Evolutionary conservation across 257 asterid genomes (phyloP), one percentile per base, ranked within the genome.

Genomic region (Salvia rosmarinus): DNA sequence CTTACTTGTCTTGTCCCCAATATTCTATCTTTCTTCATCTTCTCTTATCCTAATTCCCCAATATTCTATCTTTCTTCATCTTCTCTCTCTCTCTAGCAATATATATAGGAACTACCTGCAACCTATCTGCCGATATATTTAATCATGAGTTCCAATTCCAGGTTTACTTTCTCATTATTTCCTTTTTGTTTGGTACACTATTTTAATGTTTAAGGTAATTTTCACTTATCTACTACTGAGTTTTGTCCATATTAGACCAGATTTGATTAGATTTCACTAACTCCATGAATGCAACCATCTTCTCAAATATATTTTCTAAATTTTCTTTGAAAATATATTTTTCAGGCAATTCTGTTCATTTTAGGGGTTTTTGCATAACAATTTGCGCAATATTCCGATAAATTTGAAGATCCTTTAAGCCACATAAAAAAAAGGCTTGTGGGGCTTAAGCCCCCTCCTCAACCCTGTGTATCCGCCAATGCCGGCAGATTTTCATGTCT

Each of bases 1-100:
- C 80, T 60, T 43, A 63, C 32, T 75, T 12, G 4, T 39, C 68
- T 67, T 77, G 75, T 77, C 78, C 85, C 89, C 83, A 43, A n/a
- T n/a, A n/a, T n/a, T 20, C 2, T 25, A 25, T 25, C 3, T 20
- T 20, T 9, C 34, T n/a, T 52, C 20, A 70, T 77, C 71, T 76
- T 76, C 57, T 67, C 77, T 75, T 79, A 74, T 79, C 82, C 83
- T 40, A 8, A 19, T 39, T 39, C 25, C 30, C 28, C 44, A 37
- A 69, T 61, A 79, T 71, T 75, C 80, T 20, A 42, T 49, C 56
- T 43, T 21, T 28, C 13, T 6, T 44, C 1, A 19, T 28, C 54
- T n/a, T 47, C 3, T 17, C 17, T 32, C 6, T 43, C 46, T 44
- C 20, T 40, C 42, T 9, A 67, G n/a, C n/a, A 46, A 52, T 55